phyloP scores from a whole-genome alignment of 2,329 filamentous ascomycete species.

The Colletotrichum incanum region DNA sequence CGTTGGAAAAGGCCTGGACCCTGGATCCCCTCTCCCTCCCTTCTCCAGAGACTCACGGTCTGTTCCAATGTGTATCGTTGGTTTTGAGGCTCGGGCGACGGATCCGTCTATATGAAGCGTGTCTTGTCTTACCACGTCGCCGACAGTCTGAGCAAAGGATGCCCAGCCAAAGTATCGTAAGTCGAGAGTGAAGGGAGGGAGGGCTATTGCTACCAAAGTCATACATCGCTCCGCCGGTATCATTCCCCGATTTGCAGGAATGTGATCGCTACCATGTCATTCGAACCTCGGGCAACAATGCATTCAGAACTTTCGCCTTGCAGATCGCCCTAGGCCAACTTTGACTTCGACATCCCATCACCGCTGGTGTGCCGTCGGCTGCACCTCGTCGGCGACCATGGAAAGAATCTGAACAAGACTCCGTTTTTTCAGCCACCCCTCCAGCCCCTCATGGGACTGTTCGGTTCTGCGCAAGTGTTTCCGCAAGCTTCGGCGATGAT shows the following conservation, averaged over 20 bases:
- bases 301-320: constrained; percentile 10
- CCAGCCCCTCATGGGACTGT: constrained; percentile 20
- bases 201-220: neutral
- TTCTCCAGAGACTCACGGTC: neutral
- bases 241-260: neutral
- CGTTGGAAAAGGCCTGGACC: constrained; percentile 35
- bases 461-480: neutral
- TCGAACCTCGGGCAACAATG: constrained; percentile 16
- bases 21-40: constrained; percentile 8
- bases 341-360: constrained; percentile 31
- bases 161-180: neutral
- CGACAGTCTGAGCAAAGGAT: constrained; percentile 4
- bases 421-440: constrained; percentile 40
- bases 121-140: neutral
- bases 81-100: constrained; percentile 3
- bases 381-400: constrained; percentile 40
- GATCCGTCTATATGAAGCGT: constrained; percentile 12
- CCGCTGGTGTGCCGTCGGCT: constrained; percentile 32
- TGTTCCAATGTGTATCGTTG: constrained; percentile 5
- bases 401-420: constrained; percentile 41
- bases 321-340: constrained; percentile 9
- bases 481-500: constrained; percentile 35
- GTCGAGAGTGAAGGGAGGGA: neutral
- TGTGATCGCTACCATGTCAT: neutral
- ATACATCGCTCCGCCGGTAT: neutral